These are phyloP conservation scores for Candida silvicultrix DNA, from an alignment of 805 yeast species.

Conservation along the genomic window DNA sequence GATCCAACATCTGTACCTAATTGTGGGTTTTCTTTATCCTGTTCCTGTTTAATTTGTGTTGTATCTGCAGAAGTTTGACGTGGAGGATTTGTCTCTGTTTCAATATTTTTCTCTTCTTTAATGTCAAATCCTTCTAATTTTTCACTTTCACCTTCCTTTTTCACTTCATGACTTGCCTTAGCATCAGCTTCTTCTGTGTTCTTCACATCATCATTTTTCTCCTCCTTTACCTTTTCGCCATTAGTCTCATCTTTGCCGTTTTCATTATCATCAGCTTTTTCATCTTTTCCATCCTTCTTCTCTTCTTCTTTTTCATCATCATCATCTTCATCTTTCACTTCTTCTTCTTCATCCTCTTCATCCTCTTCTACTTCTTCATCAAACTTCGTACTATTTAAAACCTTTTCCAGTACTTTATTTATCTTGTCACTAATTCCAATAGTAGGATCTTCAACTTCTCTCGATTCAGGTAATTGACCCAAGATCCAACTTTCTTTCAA, in stretches of 20 bases:
- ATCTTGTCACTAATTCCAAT: constrained; percentile 4
- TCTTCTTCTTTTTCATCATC: background rate
- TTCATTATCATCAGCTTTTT: background rate
- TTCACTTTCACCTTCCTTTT: background rate
- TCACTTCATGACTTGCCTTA: background rate
- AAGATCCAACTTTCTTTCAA: constrained; percentile 53
- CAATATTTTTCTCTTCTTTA: background rate
- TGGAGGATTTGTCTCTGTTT: too few species aligned
- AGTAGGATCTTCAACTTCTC: constrained; percentile 9
- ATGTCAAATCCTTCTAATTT: background rate
- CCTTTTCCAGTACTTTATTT: constrained; percentile 5
- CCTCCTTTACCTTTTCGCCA: background rate
- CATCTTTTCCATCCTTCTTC: background rate
- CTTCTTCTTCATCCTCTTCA: constrained; percentile 6
- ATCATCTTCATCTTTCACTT: constrained; percentile 1
- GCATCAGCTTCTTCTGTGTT: background rate
- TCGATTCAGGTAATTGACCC: constrained; percentile 39
- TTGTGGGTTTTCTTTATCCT: background rate
- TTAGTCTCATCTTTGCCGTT: background rate
- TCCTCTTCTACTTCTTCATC: constrained; percentile 9
- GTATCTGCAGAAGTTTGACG: background rate
- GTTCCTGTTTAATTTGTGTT: background rate
- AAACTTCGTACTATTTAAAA: constrained; percentile 4
- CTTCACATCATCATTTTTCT: too few species aligned
- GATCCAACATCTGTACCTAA: too few species aligned